Evolutionary conservation across 768 basidiomycete genomes (phyloP).

Genomic region (Termitomyces sp.): DNA sequence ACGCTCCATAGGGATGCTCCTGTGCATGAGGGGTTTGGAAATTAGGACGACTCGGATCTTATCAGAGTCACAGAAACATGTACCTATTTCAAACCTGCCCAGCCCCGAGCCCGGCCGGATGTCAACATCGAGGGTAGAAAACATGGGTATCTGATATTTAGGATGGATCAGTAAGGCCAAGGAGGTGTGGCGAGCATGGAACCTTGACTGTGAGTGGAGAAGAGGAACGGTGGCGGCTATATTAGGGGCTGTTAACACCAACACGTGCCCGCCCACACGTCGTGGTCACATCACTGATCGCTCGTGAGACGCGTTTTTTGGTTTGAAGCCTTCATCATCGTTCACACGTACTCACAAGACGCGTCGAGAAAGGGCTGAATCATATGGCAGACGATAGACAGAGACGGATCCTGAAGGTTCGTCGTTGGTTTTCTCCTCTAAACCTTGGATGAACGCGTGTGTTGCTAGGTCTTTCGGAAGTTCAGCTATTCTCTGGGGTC

Average conservation of each 20-base stretch:
- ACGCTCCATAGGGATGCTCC: slow-evolving; percentile 79
- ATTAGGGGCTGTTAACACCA: slow-evolving; percentile 11
- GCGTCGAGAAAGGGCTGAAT: slow-evolving; percentile 1
- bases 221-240: not conserved
- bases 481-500: slow-evolving; percentile 86
- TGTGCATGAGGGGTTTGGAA: slow-evolving; percentile 24
- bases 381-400: slow-evolving; percentile 45
- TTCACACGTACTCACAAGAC: not conserved
- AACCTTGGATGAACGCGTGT: not conserved
- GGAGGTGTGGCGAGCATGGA: slow-evolving; percentile 1
- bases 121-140: slow-evolving; percentile 70
- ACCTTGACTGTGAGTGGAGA: no score
- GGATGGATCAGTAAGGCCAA: not conserved
- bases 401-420: slow-evolving; percentile 45
- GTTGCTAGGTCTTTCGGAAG: slow-evolving; percentile 73
- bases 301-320: slow-evolving; percentile 5
- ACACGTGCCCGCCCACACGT: slow-evolving; percentile 5
- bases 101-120: slow-evolving; percentile 73
- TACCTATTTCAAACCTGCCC: slow-evolving; percentile 77
- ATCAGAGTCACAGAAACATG: not conserved
- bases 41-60: not conserved
- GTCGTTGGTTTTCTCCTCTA: not conserved
- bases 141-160: slow-evolving; percentile 35
- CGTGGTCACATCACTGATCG: slow-evolving; percentile 2
- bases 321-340: not conserved